These are phyloP conservation scores for Pleurotus pulmonarius DNA, from an alignment of 768 basidiomycete species.

Conservation along the genomic window DNA sequence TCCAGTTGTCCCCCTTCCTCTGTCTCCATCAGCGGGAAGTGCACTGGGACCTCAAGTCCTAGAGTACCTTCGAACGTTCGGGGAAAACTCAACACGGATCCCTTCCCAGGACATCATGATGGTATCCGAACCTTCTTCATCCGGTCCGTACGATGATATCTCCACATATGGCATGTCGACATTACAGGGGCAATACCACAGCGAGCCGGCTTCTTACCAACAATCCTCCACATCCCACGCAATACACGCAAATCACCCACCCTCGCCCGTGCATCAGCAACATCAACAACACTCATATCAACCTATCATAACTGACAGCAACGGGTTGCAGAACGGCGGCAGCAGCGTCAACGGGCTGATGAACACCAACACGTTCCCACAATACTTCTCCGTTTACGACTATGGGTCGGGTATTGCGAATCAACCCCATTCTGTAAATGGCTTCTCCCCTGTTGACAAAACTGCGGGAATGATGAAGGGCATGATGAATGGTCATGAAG, in stretches of 20 bases:
- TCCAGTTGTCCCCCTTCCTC: slow-evolving; percentile 68
- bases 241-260: slow-evolving; percentile 17
- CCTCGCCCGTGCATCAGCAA: slow-evolving; percentile 5
- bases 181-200: slow-evolving; percentile 1
- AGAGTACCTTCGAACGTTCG: slow-evolving; percentile 68
- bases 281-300: slow-evolving; percentile 13
- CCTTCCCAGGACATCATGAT: slow-evolving; percentile 3
- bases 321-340: slow-evolving; percentile 4
- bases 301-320: slow-evolving; percentile 15
- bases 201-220: slow-evolving; percentile 7
- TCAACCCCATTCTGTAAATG: background rate
- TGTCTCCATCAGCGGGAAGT: slow-evolving; percentile 46
- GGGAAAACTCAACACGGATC: slow-evolving; percentile 7
- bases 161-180: slow-evolving; percentile 10
- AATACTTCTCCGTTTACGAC: slow-evolving; percentile 76
- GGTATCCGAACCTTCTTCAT: background rate
- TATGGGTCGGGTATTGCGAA: slow-evolving; percentile 32
- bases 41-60: slow-evolving; percentile 60
- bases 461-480: slow-evolving; percentile 10
- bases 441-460: slow-evolving; percentile 10
- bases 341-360: slow-evolving; percentile 3
- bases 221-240: slow-evolving; percentile 7
- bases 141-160: slow-evolving; percentile 4
- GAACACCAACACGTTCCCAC: slow-evolving; percentile 41
- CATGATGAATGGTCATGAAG: slow-evolving; percentile 23